Evolutionary conservation across 306 rosid genomes (phyloP).

Genomic region (Citrullus mucosospermus): DNA sequence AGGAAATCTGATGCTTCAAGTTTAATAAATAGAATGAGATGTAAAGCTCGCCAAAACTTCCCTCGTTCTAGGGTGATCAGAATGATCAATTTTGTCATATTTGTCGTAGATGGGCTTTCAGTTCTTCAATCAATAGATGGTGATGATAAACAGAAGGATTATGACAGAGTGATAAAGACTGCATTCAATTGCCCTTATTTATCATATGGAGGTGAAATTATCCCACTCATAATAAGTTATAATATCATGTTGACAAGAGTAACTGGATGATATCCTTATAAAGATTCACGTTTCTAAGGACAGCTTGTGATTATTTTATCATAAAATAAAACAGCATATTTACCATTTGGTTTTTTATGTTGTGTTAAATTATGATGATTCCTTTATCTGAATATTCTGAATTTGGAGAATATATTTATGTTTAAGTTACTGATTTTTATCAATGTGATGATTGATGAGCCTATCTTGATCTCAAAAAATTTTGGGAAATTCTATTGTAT

Average conservation of each 20-base stretch:
- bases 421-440: not conserved
- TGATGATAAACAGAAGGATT: slow-evolving; percentile 20
- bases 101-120: slow-evolving; percentile 50
- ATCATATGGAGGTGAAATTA: slow-evolving; percentile 51
- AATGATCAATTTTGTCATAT: slow-evolving; percentile 60
- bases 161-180: slow-evolving; percentile 28
- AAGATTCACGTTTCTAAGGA: not conserved
- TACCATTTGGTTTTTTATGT: too few relatives aligned
- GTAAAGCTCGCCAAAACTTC: slow-evolving; percentile 29
- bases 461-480: not conserved
- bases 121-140: slow-evolving; percentile 46
- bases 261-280: not conserved
- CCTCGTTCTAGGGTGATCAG: slow-evolving; percentile 27
- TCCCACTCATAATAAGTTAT: not conserved
- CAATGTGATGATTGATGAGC: not conserved
- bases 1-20: slow-evolving; percentile 43
- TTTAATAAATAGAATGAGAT: slow-evolving; percentile 32
- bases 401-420: not conserved
- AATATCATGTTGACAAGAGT: not conserved
- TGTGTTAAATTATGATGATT: not conserved
- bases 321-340: too few relatives aligned
- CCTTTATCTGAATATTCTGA: not conserved
- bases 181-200: slow-evolving; percentile 53
- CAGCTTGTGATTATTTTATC: not conserved
- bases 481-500: not conserved